Evolutionary conservation across 2,329 filamentous ascomycete genomes (phyloP).

Genomic region (Aaosphaeria pasadenensis): DNA sequence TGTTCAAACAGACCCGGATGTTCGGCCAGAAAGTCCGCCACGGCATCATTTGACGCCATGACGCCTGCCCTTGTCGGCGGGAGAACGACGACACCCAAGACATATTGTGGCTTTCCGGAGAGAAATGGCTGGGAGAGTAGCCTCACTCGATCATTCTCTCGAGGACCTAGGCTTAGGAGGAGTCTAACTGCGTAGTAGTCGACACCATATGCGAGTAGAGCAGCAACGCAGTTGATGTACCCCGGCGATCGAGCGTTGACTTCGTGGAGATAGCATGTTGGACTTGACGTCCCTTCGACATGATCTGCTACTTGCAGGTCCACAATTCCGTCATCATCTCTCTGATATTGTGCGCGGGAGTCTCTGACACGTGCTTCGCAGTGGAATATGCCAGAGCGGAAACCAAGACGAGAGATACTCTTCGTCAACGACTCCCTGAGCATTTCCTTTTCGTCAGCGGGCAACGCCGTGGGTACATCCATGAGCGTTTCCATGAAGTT

Average conservation of each 20-base stretch:
- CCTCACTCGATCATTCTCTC: constrained; percentile 9
- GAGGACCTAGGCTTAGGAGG: constrained; percentile 8
- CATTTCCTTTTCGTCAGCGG: constrained; percentile 2
- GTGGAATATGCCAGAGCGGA: constrained; percentile 11
- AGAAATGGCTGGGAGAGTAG: constrained; percentile 15
- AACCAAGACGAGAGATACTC: constrained; percentile 4
- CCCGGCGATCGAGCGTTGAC: constrained; percentile 15
- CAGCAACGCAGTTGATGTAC: constrained; percentile 4
- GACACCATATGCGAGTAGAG: constrained; percentile 9
- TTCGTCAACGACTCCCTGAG: constrained; percentile 2
- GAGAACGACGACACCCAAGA: constrained; percentile 6
- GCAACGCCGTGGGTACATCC: constrained; percentile 5
- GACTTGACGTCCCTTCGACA: not conserved
- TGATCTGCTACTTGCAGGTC: constrained; percentile 4
- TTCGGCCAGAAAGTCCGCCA: constrained; percentile 5
- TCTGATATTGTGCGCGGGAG: constrained; percentile 3
- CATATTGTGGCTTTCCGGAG: constrained; percentile 2
- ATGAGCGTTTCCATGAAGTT: constrained; percentile 9
- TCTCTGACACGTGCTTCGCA: constrained; percentile 11
- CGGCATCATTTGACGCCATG: constrained; percentile 7
- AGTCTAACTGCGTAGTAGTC: constrained; percentile 12
- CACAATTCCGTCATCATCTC: not conserved
- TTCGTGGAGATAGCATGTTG: constrained; percentile 10
- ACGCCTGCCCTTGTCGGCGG: constrained; percentile 4
- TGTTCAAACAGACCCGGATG: not conserved